Evolutionary conservation across 1,139 yeast genomes (phyloP).

Genomic region (Lipomyces yarrowii): DNA sequence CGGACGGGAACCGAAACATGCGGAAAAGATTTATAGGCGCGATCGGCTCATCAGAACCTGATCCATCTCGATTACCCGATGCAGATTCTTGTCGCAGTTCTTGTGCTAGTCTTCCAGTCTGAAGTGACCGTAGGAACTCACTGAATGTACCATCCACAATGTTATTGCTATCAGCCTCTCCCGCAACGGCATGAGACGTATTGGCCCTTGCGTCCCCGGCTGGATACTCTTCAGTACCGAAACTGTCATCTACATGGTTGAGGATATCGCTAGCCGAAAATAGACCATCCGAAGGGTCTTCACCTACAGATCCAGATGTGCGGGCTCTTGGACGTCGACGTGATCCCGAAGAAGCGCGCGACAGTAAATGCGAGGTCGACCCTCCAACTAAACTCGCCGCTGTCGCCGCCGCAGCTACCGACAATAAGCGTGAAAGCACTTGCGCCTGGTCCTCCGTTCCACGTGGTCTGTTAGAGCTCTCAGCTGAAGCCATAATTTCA

Average conservation of each 20-base stretch:
- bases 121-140: conserved; percentile 47
- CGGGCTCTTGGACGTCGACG: neutral
- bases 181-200: neutral
- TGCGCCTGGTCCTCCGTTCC: conserved; percentile 46
- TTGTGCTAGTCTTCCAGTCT: conserved; percentile 46
- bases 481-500: neutral
- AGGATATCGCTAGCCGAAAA: neutral
- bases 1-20: conserved; percentile 54
- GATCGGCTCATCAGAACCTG: conserved; percentile 21
- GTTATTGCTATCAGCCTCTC: conserved; percentile 8
- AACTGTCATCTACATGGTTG: conserved; percentile 19
- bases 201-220: neutral
- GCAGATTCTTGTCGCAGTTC: conserved; percentile 42
- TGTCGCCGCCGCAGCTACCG: conserved; percentile 53
- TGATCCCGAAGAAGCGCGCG: conserved; percentile 35
- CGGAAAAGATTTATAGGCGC: conserved; percentile 52
- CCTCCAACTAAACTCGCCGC: conserved; percentile 48
- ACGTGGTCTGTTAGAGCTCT: neutral
- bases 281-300: conserved; percentile 16
- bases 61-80: neutral
- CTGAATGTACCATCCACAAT: conserved; percentile 43
- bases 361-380: conserved; percentile 33
- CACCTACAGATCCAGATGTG: conserved; percentile 3
- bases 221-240: neutral
- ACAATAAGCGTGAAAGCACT: conserved; percentile 49